A percentile compares a stretch with the other conserved stretches of the same genome.
These are phyloP conservation scores for Fusarium tjaetaba DNA, from an alignment of 2,329 filamentous ascomycete genomes.

Conservation along the genomic window DNA sequence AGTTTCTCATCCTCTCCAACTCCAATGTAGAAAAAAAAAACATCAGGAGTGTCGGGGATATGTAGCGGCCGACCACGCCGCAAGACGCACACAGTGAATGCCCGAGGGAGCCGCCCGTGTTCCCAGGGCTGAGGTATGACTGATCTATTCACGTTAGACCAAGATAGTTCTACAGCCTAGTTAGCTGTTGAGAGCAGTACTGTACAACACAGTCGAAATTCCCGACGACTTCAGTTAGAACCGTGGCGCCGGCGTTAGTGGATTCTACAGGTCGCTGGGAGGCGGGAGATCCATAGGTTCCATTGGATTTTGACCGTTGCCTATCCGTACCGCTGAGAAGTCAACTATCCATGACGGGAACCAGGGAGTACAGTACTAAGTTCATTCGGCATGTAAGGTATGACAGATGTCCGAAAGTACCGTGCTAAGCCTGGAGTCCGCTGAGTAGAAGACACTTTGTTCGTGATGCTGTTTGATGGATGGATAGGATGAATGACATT, in stretches of 20 bases:
- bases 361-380: not conserved
- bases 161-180: not conserved
- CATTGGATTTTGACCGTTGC: conserved; percentile 21
- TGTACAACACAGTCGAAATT: not conserved
- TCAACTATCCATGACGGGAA: not conserved
- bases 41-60: conserved; percentile 23
- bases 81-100: conserved; percentile 15
- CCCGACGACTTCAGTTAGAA: conserved; percentile 5
- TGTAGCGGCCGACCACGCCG: conserved; percentile 25
- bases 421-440: not conserved
- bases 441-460: not conserved
- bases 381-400: not conserved
- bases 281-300: not conserved
- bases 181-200: not conserved
- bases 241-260: conserved; percentile 20
- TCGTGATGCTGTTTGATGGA: not conserved
- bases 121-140: conserved; percentile 30
- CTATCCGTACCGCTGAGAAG: conserved; percentile 9
- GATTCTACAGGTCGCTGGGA: conserved; percentile 9
- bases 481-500: not conserved
- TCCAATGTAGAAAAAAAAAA: not conserved
- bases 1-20: conserved; percentile 10
- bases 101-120: conserved; percentile 30
- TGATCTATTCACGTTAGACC: not conserved
- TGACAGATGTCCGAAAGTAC: not conserved